Percentiles rank a stretch among this genome's conserved stretches.
These are phyloP conservation scores for Ramaria sp. DNA, from an alignment of 768 basidiomycete genomes.

Conservation along the genomic window DNA sequence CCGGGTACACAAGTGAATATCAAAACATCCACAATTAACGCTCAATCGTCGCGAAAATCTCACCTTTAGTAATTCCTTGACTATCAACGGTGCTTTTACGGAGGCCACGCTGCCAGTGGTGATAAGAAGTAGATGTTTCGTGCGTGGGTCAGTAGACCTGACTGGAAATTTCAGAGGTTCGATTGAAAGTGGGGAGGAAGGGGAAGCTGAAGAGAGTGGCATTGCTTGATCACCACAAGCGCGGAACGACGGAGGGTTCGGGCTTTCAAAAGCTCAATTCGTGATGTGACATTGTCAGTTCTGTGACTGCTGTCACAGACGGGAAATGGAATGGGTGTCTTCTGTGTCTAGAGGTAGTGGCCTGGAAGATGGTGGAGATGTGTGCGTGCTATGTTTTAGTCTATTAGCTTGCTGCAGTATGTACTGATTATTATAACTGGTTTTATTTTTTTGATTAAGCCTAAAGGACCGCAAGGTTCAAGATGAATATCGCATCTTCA, in stretches of 20 bases:
- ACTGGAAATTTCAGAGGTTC: neutral
- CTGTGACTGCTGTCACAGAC: too few species aligned
- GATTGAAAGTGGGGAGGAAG: neutral
- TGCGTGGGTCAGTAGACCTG: constrained; percentile 22
- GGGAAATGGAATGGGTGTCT: constrained; percentile 49
- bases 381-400: constrained; percentile 34
- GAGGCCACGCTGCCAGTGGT: constrained; percentile 94
- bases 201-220: neutral
- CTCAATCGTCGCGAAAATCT: constrained; percentile 18
- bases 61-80: constrained; percentile 58
- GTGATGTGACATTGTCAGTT: too few species aligned
- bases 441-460: constrained; percentile 31
- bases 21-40: too few species aligned
- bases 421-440: constrained; percentile 16
- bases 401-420: neutral
- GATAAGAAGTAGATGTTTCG: constrained; percentile 65
- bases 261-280: too few species aligned
- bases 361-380: constrained; percentile 61
- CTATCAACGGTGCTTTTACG: constrained; percentile 87
- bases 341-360: constrained; percentile 73
- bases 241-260: too few species aligned
- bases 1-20: too few species aligned
- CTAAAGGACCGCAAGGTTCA: constrained; percentile 50
- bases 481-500: constrained; percentile 55
- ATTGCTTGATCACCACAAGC: too few species aligned